Percentiles rank a stretch among this genome's conserved stretches.
These are phyloP conservation scores for Yamadazyma pseudoaaseri DNA, from an alignment of 1,139 yeast genomes.

Conservation along the genomic window DNA sequence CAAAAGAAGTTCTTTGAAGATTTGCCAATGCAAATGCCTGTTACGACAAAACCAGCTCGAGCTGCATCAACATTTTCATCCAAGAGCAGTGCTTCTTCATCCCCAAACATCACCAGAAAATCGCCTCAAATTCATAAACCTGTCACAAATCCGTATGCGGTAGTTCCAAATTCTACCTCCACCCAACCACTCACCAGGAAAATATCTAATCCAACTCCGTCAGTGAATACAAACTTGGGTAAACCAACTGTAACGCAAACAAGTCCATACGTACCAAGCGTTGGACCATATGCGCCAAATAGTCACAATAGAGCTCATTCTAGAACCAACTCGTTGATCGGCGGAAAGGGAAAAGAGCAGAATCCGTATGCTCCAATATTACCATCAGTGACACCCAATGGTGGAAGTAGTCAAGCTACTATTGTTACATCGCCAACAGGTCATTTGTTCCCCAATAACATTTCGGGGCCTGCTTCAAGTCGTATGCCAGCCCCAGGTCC, in stretches of 20 bases:
- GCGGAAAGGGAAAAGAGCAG: conserved; percentile 41
- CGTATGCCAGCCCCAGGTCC: neutral
- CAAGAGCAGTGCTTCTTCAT: conserved; percentile 9
- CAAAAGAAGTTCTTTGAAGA: conserved; percentile 54
- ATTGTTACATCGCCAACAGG: conserved; percentile 3
- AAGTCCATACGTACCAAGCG: conserved; percentile 47
- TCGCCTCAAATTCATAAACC: conserved; percentile 13
- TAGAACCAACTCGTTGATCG: conserved; percentile 42
- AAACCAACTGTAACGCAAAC: conserved; percentile 21
- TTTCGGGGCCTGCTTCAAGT: conserved; percentile 3
- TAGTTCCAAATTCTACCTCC: conserved; percentile 6
- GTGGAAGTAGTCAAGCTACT: conserved; percentile 1
- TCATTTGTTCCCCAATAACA: neutral
- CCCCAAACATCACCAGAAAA: conserved; percentile 8
- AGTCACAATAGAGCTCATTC: conserved; percentile 38
- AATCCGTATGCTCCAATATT: conserved; percentile 47
- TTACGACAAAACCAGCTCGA: conserved; percentile 26
- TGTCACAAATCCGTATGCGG: conserved; percentile 19
- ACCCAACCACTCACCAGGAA: conserved; percentile 6
- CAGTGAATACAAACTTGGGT: conserved; percentile 21
- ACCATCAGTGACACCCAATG: conserved; percentile 18
- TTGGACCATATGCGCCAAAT: conserved; percentile 49
- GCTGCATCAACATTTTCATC: conserved; percentile 16
- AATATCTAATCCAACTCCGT: conserved; percentile 8
- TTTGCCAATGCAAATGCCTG: conserved; percentile 38